Evolutionary conservation across 164 flowering plant genomes (phyloP).

Genomic region (Echeveria elegans): DNA sequence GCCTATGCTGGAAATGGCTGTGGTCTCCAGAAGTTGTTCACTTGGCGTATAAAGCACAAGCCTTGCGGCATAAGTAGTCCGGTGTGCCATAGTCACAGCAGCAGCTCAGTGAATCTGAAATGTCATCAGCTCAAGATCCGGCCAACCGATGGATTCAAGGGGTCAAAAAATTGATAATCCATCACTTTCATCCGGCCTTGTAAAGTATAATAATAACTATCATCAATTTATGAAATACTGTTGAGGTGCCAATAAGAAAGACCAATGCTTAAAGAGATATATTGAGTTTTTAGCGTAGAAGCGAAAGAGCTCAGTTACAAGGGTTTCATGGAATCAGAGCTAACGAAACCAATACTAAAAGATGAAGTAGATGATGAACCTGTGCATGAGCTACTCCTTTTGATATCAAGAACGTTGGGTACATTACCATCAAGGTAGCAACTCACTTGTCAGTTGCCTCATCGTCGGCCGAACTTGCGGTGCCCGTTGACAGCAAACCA

Average conservation of each 20-base stretch:
- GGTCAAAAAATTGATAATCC: background rate
- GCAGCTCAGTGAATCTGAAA: constrained; percentile 13
- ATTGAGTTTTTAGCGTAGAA: no score
- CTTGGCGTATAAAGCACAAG: constrained; percentile 42
- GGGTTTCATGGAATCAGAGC: background rate
- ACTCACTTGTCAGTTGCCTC: constrained; percentile 15
- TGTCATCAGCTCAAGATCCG: background rate
- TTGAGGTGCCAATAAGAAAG: no score
- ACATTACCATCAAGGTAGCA: constrained; percentile 34
- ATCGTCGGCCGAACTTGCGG: constrained; percentile 8
- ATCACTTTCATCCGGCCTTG: background rate
- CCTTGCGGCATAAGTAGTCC: constrained; percentile 42
- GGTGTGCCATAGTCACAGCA: constrained; percentile 9
- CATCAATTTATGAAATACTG: no score
- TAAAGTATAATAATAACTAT: no score
- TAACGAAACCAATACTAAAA: constrained; percentile 4
- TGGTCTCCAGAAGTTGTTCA: constrained; percentile 36
- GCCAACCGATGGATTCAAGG: background rate
- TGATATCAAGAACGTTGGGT: background rate
- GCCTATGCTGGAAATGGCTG: constrained; percentile 19
- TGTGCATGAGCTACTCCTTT: background rate
- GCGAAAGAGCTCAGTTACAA: background rate
- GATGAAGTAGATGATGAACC: background rate
- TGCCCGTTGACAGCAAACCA: background rate
- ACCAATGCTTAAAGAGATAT: no score